A percentile compares a stretch with the other conserved stretches of the same genome.
phyloP scores from a whole-genome alignment of 768 basidiomycete species.

The Hirschioporus abietinus region DNA sequence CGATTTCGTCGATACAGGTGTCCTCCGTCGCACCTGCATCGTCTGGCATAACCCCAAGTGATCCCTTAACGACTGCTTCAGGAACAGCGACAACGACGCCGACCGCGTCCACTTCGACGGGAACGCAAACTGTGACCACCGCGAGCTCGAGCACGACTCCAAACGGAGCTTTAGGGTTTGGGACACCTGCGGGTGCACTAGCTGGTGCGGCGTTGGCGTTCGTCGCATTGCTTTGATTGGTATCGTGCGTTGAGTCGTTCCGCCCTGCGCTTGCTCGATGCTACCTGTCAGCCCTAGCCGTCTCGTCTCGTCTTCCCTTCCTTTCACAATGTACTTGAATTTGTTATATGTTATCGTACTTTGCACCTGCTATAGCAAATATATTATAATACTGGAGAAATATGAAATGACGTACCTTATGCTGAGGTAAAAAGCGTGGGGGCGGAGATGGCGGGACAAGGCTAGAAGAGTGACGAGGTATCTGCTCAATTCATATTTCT shows the following conservation, averaged over 20 bases:
- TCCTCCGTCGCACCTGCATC: conserved; percentile 1
- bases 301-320: neutral
- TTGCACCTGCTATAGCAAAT: neutral
- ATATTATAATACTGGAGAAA: neutral
- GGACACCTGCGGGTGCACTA: neutral
- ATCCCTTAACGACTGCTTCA: neutral
- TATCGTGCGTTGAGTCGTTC: too few relatives aligned
- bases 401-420: neutral
- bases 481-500: neutral
- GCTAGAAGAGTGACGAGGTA: too few relatives aligned
- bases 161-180: neutral
- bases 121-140: neutral
- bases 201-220: neutral
- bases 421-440: neutral
- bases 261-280: too few relatives aligned
- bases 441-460: neutral
- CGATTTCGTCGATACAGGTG: neutral
- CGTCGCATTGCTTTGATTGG: neutral
- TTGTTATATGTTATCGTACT: too few relatives aligned
- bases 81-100: neutral
- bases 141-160: neutral
- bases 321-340: too few relatives aligned
- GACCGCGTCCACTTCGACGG: neutral
- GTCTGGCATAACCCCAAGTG: neutral
- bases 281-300: neutral